phyloP scores from a whole-genome alignment of 352 stramenopile species.

The Phytophthora tubulina region DNA sequence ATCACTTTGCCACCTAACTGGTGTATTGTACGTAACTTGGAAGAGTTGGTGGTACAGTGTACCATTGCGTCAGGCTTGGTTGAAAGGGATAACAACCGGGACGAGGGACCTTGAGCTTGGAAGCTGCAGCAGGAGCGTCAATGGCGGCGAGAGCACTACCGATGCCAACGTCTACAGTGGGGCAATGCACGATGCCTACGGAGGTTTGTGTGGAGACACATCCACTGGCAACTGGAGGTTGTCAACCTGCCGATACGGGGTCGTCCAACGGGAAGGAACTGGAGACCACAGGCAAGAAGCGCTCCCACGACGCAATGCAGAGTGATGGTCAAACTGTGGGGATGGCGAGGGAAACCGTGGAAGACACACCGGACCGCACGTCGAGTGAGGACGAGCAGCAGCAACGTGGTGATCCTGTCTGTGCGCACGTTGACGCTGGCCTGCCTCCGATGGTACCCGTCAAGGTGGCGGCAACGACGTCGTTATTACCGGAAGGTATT shows the following conservation, averaged over 20 bases:
- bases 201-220: neutral
- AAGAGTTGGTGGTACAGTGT: constrained; percentile 8
- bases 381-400: constrained; percentile 34
- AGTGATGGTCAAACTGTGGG: constrained; percentile 20
- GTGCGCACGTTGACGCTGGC: neutral
- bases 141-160: constrained; percentile 3
- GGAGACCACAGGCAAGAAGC: constrained; percentile 11
- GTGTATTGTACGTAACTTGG: neutral
- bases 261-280: constrained; percentile 1
- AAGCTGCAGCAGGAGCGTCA: constrained; percentile 1
- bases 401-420: neutral
- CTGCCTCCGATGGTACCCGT: constrained; percentile 9
- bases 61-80: constrained; percentile 3
- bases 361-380: constrained; percentile 29
- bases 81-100: neutral
- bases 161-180: constrained; percentile 1
- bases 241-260: too few relatives aligned
- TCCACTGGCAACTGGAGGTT: neutral
- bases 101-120: constrained; percentile 4
- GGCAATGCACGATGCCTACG: neutral
- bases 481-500: neutral
- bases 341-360: neutral
- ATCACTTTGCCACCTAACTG: neutral
- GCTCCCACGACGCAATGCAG: constrained; percentile 7
- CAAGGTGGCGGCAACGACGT: constrained; percentile 3